These are phyloP conservation scores for Zelopaecilomyces penicillatus DNA, from an alignment of 2,329 filamentous ascomycete genomes.

Conservation along the genomic window DNA sequence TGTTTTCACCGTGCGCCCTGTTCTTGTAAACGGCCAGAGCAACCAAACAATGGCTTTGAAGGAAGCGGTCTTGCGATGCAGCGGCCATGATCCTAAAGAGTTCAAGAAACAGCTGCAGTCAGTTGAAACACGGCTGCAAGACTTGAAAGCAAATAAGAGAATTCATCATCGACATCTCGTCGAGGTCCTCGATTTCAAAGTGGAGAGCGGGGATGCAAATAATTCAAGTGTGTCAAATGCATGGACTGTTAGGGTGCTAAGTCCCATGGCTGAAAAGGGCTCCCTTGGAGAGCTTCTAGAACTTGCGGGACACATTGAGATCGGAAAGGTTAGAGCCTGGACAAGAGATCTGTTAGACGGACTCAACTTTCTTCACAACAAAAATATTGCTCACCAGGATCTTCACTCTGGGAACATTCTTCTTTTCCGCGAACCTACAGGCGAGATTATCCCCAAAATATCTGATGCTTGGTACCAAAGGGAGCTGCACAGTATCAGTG, in stretches of 20 bases:
- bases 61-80: slow-evolving; percentile 52
- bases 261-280: slow-evolving; percentile 71
- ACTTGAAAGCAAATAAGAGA: slow-evolving; percentile 63
- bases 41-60: slow-evolving; percentile 66
- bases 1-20: slow-evolving; percentile 64
- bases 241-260: slow-evolving; percentile 71
- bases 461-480: slow-evolving; percentile 65
- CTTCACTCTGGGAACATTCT: slow-evolving; percentile 76
- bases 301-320: slow-evolving; percentile 63
- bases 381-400: slow-evolving; percentile 74
- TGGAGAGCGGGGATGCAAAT: slow-evolving; percentile 45
- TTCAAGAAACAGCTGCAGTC: slow-evolving; percentile 70
- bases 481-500: slow-evolving; percentile 53
- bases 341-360: slow-evolving; percentile 88
- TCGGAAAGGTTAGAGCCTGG: slow-evolving; percentile 74
- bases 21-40: slow-evolving; percentile 45
- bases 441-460: slow-evolving; percentile 64
- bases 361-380: slow-evolving; percentile 76
- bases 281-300: slow-evolving; percentile 76
- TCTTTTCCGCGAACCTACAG: slow-evolving; percentile 59
- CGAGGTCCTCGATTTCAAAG: slow-evolving; percentile 74
- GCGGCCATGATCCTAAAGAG: slow-evolving; percentile 48
- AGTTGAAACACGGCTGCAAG: slow-evolving; percentile 69
- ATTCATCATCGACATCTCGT: slow-evolving; percentile 70
- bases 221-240: slow-evolving; percentile 27